Evolutionary conservation across 768 basidiomycete genomes (phyloP).

Genomic region (Naganishia randhawae): DNA sequence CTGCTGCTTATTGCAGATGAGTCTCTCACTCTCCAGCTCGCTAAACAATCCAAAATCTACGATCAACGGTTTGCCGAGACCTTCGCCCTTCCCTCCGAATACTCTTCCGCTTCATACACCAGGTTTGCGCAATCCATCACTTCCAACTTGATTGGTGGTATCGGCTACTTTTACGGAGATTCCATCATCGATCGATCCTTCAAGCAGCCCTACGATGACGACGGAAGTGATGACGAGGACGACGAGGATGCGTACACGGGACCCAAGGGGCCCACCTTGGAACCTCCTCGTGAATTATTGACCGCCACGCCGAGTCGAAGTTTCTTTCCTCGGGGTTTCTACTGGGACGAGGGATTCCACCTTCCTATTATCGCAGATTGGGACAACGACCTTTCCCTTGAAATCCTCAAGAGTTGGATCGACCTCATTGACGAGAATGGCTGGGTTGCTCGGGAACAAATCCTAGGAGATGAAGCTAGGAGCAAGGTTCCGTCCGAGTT

Average conservation of each 20-base stretch:
- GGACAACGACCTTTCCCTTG: constrained; percentile 85
- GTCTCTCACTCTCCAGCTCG: constrained; percentile 66
- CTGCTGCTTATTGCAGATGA: constrained; percentile 55
- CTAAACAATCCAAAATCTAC: constrained; percentile 62
- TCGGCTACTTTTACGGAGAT: constrained; percentile 90
- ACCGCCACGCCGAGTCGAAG: constrained; percentile 93
- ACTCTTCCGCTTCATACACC: constrained; percentile 56
- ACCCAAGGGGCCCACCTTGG: constrained; percentile 53
- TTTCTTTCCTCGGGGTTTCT: constrained; percentile 96
- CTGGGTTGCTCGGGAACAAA: constrained; percentile 95
- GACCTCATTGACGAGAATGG: constrained; percentile 85
- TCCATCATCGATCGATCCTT: constrained; percentile 82
- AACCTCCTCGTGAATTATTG: constrained; percentile 69
- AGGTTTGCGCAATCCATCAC: constrained; percentile 83
- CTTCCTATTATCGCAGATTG: constrained; percentile 82
- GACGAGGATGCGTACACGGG: constrained; percentile 52
- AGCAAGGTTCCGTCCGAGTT: constrained; percentile 90
- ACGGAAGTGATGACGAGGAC: constrained; percentile 58
- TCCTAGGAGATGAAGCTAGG: constrained; percentile 90
- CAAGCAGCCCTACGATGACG: constrained; percentile 81
- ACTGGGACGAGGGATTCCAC: constrained; percentile 99
- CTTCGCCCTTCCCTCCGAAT: constrained; percentile 66
- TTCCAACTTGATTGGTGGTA: constrained; percentile 83
- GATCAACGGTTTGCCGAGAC: constrained; percentile 63
- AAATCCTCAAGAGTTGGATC: constrained; percentile 87